Evolutionary conservation across 2,329 filamentous ascomycete species (phyloP).

Genomic region (Tolypocladium sp.): DNA sequence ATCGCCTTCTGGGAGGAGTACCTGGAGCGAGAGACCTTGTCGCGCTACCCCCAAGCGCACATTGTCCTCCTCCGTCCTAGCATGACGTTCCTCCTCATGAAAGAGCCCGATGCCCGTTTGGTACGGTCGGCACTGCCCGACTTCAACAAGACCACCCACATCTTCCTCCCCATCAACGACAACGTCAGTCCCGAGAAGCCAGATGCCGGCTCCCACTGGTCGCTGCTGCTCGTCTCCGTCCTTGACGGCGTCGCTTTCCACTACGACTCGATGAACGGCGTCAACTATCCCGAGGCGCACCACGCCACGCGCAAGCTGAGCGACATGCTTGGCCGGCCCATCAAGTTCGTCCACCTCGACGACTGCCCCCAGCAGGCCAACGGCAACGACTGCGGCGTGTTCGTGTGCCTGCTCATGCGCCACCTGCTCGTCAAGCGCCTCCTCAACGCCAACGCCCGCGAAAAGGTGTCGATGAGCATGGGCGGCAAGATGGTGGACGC

Average conservation of each 20-base stretch:
- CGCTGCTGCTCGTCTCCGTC: slow-evolving; percentile 77
- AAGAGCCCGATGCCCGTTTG: slow-evolving; percentile 49
- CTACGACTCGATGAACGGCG: slow-evolving; percentile 77
- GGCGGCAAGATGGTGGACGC: slow-evolving; percentile 77
- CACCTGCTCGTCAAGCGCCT: slow-evolving; percentile 82
- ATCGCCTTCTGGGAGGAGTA: slow-evolving; percentile 99
- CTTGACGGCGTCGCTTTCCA: slow-evolving; percentile 91
- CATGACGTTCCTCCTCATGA: slow-evolving; percentile 87
- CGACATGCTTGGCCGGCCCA: slow-evolving; percentile 53
- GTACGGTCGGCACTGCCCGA: slow-evolving; percentile 66
- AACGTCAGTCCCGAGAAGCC: slow-evolving; percentile 63
- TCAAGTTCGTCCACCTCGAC: slow-evolving; percentile 71
- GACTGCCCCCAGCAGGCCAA: slow-evolving; percentile 91
- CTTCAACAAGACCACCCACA: slow-evolving; percentile 74
- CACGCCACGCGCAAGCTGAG: slow-evolving; percentile 61
- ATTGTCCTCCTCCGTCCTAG: slow-evolving; percentile 87
- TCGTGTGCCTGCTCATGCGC: slow-evolving; percentile 91
- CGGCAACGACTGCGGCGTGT: slow-evolving; percentile 87
- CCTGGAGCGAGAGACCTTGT: slow-evolving; percentile 81
- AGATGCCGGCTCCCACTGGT: slow-evolving; percentile 95
- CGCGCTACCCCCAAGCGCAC: slow-evolving; percentile 68
- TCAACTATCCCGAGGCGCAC: slow-evolving; percentile 67
- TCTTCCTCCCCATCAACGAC: slow-evolving; percentile 95
- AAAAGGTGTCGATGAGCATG: slow-evolving; percentile 94
- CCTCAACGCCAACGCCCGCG: slow-evolving; percentile 65